Base-by-base conservation (phyloP, 148 eudicot genomes). In the Polygonum maritimum region DNA sequence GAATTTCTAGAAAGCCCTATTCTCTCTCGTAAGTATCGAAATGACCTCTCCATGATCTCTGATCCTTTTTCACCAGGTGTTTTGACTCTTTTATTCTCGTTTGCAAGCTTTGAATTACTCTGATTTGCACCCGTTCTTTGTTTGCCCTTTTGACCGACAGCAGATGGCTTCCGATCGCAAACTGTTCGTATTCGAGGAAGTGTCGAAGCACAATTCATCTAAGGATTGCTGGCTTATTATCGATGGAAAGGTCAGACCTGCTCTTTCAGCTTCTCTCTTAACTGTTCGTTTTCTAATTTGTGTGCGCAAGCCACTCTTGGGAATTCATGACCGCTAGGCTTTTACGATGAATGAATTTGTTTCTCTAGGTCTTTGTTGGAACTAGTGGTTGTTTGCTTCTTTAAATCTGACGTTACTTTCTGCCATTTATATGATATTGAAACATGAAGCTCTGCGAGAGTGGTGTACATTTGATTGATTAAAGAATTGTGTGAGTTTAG, bases 181-280 rank as follows among this genome's bases (percentile, higher is more conserved):
- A 74, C 67, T 84, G 62, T 82, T 77, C 33, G 45, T 76, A 19
- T 90, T 90, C 58, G 91, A 88, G 72, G 94, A 90, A 49, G 91
- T 90, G 5, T 77, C 89, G 36, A 82, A 83, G 84, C 94, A 90
- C 63, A 86, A 81, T 81, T 85, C 75, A 5, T 26, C 78, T 18
- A 84, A 90, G 76, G 94, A 88, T 83, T 90, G 94, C 48, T 90
- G 94, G 91, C 83, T 90, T 2, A 85, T 90, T 33, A 88, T 90
- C 35, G 69, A 79, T 69, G 91, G 90, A 60, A 90, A 90, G 89
- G 78, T 76, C 71, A 76, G 44, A 76, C 63, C 72, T 76, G 31
- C 31, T 57, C 31, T 7, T 57, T 51, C 57, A 51, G 18, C 3
- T 16, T 51, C 21, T 16, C 57, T 51, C 57, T 51, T 5, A 16